Evolutionary conservation across 352 stramenopile species (phyloP).

Genomic region (Phytophthora ohioensis): DNA sequence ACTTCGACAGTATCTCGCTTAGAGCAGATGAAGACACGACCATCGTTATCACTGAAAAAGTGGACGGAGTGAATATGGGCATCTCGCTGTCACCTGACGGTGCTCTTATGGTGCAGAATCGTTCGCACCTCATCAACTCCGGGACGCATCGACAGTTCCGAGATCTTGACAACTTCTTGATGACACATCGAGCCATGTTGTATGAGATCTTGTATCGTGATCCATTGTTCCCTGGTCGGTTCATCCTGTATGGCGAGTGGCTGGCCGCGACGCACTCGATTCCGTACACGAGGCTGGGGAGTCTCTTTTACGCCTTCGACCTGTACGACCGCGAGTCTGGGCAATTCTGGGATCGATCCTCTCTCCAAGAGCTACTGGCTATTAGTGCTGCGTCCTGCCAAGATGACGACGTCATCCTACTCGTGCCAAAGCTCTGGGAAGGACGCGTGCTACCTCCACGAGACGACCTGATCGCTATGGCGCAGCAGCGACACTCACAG

Average conservation of each 20-base stretch:
- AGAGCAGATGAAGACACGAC: slow-evolving; percentile 19
- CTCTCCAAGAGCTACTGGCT: slow-evolving; percentile 44
- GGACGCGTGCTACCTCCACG: slow-evolving; percentile 37
- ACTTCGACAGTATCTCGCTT: slow-evolving; percentile 1
- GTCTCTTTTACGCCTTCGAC: slow-evolving; percentile 84
- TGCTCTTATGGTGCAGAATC: slow-evolving; percentile 80
- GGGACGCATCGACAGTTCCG: slow-evolving; percentile 74
- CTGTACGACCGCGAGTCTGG: slow-evolving; percentile 71
- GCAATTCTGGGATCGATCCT: slow-evolving; percentile 53
- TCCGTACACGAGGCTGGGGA: slow-evolving; percentile 69
- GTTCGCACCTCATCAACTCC: slow-evolving; percentile 71
- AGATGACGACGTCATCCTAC: slow-evolving; percentile 37
- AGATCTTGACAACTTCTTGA: slow-evolving; percentile 68
- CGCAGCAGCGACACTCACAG: slow-evolving; percentile 46
- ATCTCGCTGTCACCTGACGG: slow-evolving; percentile 65
- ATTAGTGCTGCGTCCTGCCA: slow-evolving; percentile 20
- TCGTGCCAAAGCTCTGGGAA: slow-evolving; percentile 58
- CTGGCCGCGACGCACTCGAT: slow-evolving; percentile 83
- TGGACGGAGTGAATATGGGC: slow-evolving; percentile 88
- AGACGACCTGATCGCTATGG: slow-evolving; percentile 49
- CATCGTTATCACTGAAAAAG: slow-evolving; percentile 82
- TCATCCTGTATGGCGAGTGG: slow-evolving; percentile 88
- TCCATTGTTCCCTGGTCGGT: slow-evolving; percentile 64
- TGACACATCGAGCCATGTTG: slow-evolving; percentile 48
- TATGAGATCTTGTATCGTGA: slow-evolving; percentile 56